phyloP scores from a whole-genome alignment of 768 basidiomycete species.

The Lactifluus subvellereus region DNA sequence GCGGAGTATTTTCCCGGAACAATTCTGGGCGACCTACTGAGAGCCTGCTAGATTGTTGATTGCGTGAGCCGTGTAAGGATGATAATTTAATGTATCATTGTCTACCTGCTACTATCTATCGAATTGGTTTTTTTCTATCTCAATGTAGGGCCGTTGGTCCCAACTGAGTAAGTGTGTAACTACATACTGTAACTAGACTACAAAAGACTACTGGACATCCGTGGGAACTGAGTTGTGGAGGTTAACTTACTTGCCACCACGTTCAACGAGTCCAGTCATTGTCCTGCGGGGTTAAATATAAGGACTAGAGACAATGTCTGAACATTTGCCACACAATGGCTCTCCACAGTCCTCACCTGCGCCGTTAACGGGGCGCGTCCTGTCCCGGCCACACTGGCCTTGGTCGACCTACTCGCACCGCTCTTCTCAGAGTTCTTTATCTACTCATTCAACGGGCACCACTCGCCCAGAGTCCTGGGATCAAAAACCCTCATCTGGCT shows the following conservation, averaged over 20 bases:
- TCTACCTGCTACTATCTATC: too few species aligned
- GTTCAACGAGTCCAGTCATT: background rate
- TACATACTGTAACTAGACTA: too few species aligned
- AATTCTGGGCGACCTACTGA: conserved; percentile 77
- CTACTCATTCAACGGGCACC: conserved; percentile 28
- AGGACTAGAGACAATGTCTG: conserved; percentile 13
- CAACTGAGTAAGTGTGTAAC: too few species aligned
- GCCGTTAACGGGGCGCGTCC: conserved; percentile 4
- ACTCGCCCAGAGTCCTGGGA: conserved; percentile 29
- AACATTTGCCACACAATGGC: conserved; percentile 7
- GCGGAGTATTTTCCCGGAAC: conserved; percentile 65
- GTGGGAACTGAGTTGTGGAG: background rate
- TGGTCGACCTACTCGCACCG: conserved; percentile 40
- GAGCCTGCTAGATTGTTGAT: background rate
- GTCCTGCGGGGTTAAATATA: background rate
- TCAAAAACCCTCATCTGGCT: conserved; percentile 25
- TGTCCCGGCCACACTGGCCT: conserved; percentile 53
- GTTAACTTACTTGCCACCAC: too few species aligned
- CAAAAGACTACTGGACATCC: too few species aligned
- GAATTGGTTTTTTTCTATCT: too few species aligned
- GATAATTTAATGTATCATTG: background rate
- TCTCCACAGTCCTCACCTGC: conserved; percentile 23
- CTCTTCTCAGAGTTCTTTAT: conserved; percentile 30
- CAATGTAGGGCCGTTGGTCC: too few species aligned
- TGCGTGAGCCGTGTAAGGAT: background rate